Percentiles rank a stretch among this genome's conserved stretches.
Evolutionary conservation across 805 yeast species (phyloP).

Genomic region (Pichia nakasei): DNA sequence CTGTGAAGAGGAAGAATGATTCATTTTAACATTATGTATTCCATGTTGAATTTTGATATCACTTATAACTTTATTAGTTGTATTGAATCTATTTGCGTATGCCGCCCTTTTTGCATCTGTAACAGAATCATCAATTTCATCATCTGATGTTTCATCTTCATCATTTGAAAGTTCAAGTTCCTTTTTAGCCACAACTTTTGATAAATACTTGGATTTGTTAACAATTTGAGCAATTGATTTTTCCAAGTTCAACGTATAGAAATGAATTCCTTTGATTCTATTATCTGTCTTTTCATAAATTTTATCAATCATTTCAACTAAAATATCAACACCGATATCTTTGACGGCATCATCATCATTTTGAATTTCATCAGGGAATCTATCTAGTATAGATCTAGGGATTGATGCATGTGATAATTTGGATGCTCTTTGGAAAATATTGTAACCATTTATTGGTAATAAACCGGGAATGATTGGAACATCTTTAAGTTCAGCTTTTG

Average conservation of each 20-base stretch:
- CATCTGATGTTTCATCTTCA: constrained; percentile 26
- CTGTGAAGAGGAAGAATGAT: constrained; percentile 23
- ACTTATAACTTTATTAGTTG: constrained; percentile 23
- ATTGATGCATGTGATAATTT: constrained; percentile 80
- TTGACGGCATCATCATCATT: constrained; percentile 77
- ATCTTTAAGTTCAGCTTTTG: constrained; percentile 28
- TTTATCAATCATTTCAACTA: constrained; percentile 53
- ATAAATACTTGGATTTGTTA: constrained; percentile 47
- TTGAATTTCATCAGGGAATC: constrained; percentile 48
- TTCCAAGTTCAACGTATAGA: constrained; percentile 87
- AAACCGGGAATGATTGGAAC: constrained; percentile 75
- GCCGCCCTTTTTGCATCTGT: constrained; percentile 30
- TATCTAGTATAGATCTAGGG: constrained; percentile 45
- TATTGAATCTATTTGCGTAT: constrained; percentile 25
- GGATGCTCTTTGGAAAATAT: constrained; percentile 80
- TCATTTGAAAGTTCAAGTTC: constrained; percentile 30
- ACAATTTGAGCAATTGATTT: constrained; percentile 84
- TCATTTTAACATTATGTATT: constrained; percentile 8
- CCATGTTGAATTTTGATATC: constrained; percentile 11
- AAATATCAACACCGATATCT: constrained; percentile 67
- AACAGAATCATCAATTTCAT: constrained; percentile 24
- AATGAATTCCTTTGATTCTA: constrained; percentile 76
- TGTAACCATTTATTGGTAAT: constrained; percentile 84
- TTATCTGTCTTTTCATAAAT: constrained; percentile 46
- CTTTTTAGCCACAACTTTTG: constrained; percentile 34